A percentile compares a stretch with the other conserved stretches of the same genome.
Evolutionary conservation across 106 monocot genomes (phyloP).

Genomic region (Dendrobium chrysotoxum): DNA sequence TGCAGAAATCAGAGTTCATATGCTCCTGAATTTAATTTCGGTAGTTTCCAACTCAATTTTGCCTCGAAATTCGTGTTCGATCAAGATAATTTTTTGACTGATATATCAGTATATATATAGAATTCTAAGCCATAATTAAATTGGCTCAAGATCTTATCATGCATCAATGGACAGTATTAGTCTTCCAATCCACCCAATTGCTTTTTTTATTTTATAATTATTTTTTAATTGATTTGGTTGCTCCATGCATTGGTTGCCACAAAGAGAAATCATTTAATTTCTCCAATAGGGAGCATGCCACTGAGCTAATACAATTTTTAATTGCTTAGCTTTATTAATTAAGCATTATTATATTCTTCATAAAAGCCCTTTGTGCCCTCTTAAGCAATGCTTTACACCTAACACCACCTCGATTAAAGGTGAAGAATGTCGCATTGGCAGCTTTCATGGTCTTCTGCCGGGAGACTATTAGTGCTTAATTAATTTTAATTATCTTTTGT

Average conservation of each 20-base stretch:
- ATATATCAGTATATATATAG: too few relatives aligned
- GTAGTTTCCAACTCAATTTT: too few relatives aligned
- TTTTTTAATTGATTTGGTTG: too few relatives aligned
- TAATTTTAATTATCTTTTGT: neutral
- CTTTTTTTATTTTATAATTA: too few relatives aligned
- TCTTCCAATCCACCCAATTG: too few relatives aligned
- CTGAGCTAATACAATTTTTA: neutral
- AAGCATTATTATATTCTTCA: neutral
- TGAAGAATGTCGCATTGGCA: neutral
- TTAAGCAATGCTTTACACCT: neutral
- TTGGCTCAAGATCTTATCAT: too few relatives aligned
- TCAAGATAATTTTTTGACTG: too few relatives aligned
- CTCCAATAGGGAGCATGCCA: neutral
- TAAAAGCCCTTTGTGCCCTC: neutral
- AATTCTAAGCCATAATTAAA: too few relatives aligned
- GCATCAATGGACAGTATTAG: too few relatives aligned
- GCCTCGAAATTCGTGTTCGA: too few relatives aligned
- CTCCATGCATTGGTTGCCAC: neutral
- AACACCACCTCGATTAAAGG: neutral
- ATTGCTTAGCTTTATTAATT: neutral
- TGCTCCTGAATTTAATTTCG: too few relatives aligned
- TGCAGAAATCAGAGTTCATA: too few relatives aligned
- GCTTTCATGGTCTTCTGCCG: neutral
- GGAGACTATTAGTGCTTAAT: neutral
- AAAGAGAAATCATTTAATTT: neutral